Evolutionary conservation across 208 protist species (phyloP).

Genomic region (Leishmania braziliensis): DNA sequence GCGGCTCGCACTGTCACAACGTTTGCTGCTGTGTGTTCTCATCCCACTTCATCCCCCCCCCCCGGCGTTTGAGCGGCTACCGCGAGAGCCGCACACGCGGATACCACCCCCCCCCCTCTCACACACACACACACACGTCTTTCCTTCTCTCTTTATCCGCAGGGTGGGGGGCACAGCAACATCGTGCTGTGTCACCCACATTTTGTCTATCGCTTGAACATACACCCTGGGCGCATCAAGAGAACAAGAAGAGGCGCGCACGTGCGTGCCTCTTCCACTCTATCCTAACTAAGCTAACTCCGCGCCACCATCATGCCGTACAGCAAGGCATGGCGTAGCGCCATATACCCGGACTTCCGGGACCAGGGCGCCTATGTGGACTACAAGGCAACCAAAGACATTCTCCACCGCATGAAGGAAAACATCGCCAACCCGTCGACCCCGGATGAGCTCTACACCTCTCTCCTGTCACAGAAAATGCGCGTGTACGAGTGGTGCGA

Average conservation of each 20-base stretch:
- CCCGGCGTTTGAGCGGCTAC: background rate
- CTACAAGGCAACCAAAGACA: conserved; percentile 88
- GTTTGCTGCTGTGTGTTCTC: background rate
- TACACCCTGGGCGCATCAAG: background rate
- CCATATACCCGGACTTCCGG: conserved; percentile 86
- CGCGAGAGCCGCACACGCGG: background rate
- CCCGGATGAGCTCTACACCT: conserved; percentile 77
- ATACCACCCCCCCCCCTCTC: background rate
- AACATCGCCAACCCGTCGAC: conserved; percentile 83
- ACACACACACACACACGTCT: background rate
- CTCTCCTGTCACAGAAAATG: conserved; percentile 71
- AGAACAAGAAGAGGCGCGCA: background rate
- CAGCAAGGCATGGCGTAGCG: conserved; percentile 83
- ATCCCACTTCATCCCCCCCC: background rate
- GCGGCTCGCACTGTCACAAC: background rate
- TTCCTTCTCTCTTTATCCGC: background rate
- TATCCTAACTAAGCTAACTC: background rate
- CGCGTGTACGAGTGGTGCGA: conserved; percentile 76
- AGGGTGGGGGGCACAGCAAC: background rate
- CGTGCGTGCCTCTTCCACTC: background rate
- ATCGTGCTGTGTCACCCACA: background rate
- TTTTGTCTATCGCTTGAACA: background rate
- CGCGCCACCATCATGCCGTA: conserved; percentile 58
- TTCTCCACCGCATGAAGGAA: conserved; percentile 87
- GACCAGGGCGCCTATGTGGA: conserved; percentile 83